These are phyloP conservation scores for Porogramme epimiltina DNA, from an alignment of 1,284 basidiomycete species.

Conservation along the genomic window DNA sequence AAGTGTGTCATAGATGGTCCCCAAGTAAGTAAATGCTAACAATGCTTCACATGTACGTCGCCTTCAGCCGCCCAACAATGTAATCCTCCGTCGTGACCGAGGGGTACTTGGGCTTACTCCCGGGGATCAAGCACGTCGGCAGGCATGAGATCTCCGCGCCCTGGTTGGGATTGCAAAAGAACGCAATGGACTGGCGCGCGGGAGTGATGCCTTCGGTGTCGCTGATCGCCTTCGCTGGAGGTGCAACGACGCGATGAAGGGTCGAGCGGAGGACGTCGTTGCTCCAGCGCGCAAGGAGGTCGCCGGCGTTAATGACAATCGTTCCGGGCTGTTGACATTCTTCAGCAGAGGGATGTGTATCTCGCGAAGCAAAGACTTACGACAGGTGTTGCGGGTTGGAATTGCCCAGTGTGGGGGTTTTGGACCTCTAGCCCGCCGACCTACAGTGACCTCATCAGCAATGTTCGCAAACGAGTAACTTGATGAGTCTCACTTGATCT, in stretches of 20 bases:
- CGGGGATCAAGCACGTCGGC: conserved; percentile 60
- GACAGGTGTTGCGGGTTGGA: conserved; percentile 74
- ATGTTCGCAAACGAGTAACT: neutral
- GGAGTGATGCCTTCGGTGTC: conserved; percentile 59
- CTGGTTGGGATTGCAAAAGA: conserved; percentile 86
- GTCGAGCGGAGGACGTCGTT: conserved; percentile 82
- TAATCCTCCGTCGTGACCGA: conserved; percentile 76
- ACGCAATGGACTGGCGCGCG: conserved; percentile 78
- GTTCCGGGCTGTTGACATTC: conserved; percentile 59
- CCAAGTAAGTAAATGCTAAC: too few relatives aligned
- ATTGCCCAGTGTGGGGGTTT: conserved; percentile 72
- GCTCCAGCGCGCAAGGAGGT: conserved; percentile 82
- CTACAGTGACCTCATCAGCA: conserved; percentile 28
- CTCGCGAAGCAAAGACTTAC: conserved; percentile 42
- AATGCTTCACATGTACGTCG: conserved; percentile 45
- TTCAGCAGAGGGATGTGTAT: neutral
- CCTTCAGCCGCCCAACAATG: conserved; percentile 70
- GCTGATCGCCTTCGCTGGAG: conserved; percentile 51
- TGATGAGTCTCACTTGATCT: conserved; percentile 55
- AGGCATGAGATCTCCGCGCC: conserved; percentile 70
- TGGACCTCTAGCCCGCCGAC: conserved; percentile 85
- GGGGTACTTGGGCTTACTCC: conserved; percentile 59
- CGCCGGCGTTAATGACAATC: conserved; percentile 84
- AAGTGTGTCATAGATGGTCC: too few relatives aligned
- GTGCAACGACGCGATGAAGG: conserved; percentile 81